These are phyloP conservation scores for Phytophthora macrochlamydospora DNA, from an alignment of 352 stramenopile genomes.

Conservation along the genomic window DNA sequence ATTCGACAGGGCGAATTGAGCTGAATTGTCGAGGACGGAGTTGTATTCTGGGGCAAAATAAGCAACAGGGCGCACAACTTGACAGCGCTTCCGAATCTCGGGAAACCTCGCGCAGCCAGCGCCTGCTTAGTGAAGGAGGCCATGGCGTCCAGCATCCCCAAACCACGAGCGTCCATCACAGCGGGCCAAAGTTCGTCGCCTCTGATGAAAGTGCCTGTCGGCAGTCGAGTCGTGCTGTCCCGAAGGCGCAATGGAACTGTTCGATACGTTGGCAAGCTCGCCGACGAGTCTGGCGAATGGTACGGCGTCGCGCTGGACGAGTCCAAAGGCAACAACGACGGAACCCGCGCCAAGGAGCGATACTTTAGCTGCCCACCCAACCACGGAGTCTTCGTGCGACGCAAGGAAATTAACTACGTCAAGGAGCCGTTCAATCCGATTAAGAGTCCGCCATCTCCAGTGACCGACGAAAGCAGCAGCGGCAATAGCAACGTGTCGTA, in stretches of 20 bases:
- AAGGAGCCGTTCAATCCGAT: slow-evolving; percentile 40
- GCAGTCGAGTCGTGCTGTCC: slow-evolving; percentile 63
- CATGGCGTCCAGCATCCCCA: slow-evolving; percentile 44
- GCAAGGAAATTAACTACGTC: slow-evolving; percentile 66
- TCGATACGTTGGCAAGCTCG: slow-evolving; percentile 67
- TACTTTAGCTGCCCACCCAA: slow-evolving; percentile 59
- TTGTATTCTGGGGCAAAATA: slow-evolving; percentile 1
- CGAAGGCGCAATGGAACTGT: slow-evolving; percentile 55
- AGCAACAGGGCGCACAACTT: slow-evolving; percentile 15
- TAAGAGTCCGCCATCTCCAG: slow-evolving; percentile 55
- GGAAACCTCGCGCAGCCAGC: background rate
- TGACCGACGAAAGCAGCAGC: slow-evolving; percentile 50
- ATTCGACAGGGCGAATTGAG: slow-evolving; percentile 6
- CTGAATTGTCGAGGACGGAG: slow-evolving; percentile 22
- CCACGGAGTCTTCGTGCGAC: slow-evolving; percentile 67
- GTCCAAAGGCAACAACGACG: slow-evolving; percentile 63
- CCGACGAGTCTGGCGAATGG: slow-evolving; percentile 62
- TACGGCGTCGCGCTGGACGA: slow-evolving; percentile 73
- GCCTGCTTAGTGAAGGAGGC: too few relatives aligned
- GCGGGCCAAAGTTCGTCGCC: slow-evolving; percentile 22
- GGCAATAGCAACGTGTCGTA: slow-evolving; percentile 37
- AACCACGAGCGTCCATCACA: slow-evolving; percentile 26
- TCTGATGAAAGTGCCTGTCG: slow-evolving; percentile 54
- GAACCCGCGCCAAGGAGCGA: slow-evolving; percentile 47
- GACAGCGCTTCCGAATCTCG: slow-evolving; percentile 16